phyloP scores from a whole-genome alignment of 345 rosid species.

The Arabidopsis suecica region DNA sequence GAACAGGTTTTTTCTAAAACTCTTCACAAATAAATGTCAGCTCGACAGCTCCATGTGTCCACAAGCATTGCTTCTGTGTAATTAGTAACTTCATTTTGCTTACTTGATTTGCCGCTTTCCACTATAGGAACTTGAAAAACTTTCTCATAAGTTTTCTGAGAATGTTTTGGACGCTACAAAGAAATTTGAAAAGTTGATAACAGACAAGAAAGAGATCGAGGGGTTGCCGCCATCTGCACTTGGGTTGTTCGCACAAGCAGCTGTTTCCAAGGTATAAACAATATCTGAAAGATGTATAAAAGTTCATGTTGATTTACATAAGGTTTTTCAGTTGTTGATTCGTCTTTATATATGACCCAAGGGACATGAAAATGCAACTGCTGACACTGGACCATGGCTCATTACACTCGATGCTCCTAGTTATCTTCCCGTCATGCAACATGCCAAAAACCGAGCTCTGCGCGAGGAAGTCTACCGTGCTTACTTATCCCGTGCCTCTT shows the following conservation, averaged over 20 bases:
- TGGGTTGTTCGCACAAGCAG: constrained; percentile 89
- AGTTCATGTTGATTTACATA: constrained; percentile 4
- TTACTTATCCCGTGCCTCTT: constrained; percentile 73
- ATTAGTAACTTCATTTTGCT: neutral
- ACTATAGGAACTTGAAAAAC: constrained; percentile 75
- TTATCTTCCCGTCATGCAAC: constrained; percentile 86
- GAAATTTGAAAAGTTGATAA: constrained; percentile 81
- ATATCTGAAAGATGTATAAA: constrained; percentile 19
- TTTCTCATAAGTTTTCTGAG: constrained; percentile 80
- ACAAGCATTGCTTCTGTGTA: constrained; percentile 1
- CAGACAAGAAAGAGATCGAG: constrained; percentile 81
- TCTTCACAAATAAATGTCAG: constrained; percentile 7
- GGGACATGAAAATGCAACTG: constrained; percentile 90
- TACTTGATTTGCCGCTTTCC: constrained; percentile 20
- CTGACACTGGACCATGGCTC: constrained; percentile 92
- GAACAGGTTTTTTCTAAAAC: constrained; percentile 66
- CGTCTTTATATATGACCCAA: constrained; percentile 40
- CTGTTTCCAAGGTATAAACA: constrained; percentile 73
- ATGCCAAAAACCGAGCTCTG: constrained; percentile 79
- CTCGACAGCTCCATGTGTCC: constrained; percentile 8
- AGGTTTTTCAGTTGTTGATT: constrained; percentile 19
- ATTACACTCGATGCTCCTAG: constrained; percentile 89
- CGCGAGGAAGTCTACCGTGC: constrained; percentile 92
- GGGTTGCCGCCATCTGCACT: constrained; percentile 93
- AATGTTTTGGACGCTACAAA: constrained; percentile 94